Conservation (phyloP, 441 rosid genomes). For the Biscutella laevigata region DNA sequence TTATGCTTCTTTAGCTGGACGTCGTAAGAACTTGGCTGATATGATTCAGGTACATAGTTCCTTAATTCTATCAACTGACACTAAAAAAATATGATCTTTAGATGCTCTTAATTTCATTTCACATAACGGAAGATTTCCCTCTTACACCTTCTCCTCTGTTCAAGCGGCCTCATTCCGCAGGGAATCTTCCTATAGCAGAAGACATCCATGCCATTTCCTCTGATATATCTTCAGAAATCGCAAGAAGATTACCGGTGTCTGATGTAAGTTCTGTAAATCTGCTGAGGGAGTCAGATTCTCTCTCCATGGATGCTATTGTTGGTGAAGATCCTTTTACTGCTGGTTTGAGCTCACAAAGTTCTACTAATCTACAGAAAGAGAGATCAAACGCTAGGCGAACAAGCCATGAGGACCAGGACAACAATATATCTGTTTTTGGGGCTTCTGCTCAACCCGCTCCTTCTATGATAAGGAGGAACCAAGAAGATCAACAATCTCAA, state of each 20-base stretch:
- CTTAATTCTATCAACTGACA: background rate
- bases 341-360: constrained; percentile 30
- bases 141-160: constrained; percentile 77
- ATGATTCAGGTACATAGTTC: constrained; percentile 62
- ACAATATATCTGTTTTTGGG: constrained; percentile 31
- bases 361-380: constrained; percentile 30
- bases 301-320: constrained; percentile 38
- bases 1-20: constrained; percentile 34
- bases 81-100: background rate
- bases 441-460: constrained; percentile 27
- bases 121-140: constrained; percentile 53
- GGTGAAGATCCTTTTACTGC: constrained; percentile 35
- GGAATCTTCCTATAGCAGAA: constrained; percentile 50
- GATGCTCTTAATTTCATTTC: constrained; percentile 6
- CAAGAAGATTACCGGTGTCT: constrained; percentile 43
- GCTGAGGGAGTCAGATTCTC: constrained; percentile 37
- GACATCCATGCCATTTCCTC: constrained; percentile 43
- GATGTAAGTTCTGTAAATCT: constrained; percentile 36
- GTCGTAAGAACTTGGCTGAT: constrained; percentile 85
- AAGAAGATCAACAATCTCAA: constrained; percentile 53
- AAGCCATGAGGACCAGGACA: constrained; percentile 34
- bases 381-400: constrained; percentile 29
- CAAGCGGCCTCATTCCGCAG: constrained; percentile 62
- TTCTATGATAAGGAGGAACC: constrained; percentile 38
- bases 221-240: constrained; percentile 40